Base-by-base conservation (phyloP, 768 basidiomycete genomes). In the Collybia sordida region DNA sequence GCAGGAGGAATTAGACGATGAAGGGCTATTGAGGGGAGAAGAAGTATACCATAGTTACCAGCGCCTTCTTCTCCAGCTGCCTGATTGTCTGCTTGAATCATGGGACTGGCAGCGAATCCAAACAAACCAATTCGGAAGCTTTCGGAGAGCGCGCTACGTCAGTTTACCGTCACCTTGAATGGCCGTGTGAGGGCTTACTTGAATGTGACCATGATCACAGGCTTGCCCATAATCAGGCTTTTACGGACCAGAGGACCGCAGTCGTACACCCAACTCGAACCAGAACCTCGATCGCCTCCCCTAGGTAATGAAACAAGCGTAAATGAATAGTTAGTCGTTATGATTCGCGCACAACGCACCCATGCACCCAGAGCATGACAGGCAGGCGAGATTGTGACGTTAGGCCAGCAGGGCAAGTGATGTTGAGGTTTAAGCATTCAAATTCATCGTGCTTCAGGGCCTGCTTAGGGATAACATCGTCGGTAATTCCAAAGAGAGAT, bases 281-380 rank as follows among this genome's bases (percentile, higher is more conserved):
- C 88, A 49, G 80, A 82, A 17, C 89, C 89, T 59, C 79, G 73
- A 59, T 87, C 81, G 7, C 83, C 83, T 35, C 89, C 88, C 21
- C 88, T 90, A 52, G 47, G 45, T 42, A 44, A 28, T 49, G 35
- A 40, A 31, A 45, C 18, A 50, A 53, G 45, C 24, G 42, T 27
- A 27, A 56, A 44, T 46, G 24, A 42, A 51, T 48, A 50, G 36
- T 22, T 9, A 38, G 17, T 43, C 47, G 8, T 19, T 31, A 45
- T 47, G 14, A 14, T 11, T 47, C 34, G 21, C 17, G 36, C 42
- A 19, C 23, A 24, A 71, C 82, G 38, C 58, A 90, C 88, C 89
- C 89, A 68, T 91, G 89, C n/a, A 91, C 72, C 89, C 88, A 91
- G 39, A 90, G 64, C 88, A 91, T 89, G 56, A 91, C 88, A 5